phyloP scores from a whole-genome alignment of 2,329 filamentous ascomycete species.

The Hypoxylon sp. region DNA sequence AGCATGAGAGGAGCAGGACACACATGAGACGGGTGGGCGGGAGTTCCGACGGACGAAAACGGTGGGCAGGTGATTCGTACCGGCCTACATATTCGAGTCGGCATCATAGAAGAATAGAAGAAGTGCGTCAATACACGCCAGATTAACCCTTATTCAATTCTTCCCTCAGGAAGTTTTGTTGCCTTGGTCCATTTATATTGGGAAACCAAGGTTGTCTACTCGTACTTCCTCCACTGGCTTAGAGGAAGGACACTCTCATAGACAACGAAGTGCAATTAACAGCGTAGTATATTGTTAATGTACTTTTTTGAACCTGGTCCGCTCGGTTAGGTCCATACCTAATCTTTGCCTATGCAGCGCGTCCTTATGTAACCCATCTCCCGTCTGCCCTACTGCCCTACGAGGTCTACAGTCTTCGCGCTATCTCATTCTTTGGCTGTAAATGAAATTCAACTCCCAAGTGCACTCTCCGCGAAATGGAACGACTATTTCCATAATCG shows the following conservation, averaged over 20 bases:
- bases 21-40: constrained; percentile 15
- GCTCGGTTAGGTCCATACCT: too few species aligned
- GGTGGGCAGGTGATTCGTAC: constrained; percentile 45
- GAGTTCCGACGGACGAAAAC: constrained; percentile 28
- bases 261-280: not conserved
- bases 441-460: not conserved
- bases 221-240: not conserved
- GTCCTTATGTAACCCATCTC: not conserved
- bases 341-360: not conserved
- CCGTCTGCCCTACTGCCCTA: too few species aligned
- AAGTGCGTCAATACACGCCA: constrained; percentile 16
- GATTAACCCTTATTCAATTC: constrained; percentile 7
- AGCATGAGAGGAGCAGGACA: not conserved
- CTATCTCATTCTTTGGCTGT: not conserved
- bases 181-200: not conserved
- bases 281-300: not conserved
- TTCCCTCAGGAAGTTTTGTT: not conserved
- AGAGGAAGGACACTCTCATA: not conserved
- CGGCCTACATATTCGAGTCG: constrained; percentile 43
- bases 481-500: not conserved
- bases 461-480: not conserved
- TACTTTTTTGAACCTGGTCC: not conserved
- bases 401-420: not conserved
- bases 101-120: constrained; percentile 21
- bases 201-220: not conserved